These are phyloP conservation scores for Hordeum vulgare DNA, from an alignment of 176 grass and related monocot species.

Conservation along the genomic window MorexV3_pseudomolecules_assembly NC_058524.1:6627660-6628159, in stretches of 20 bases:
- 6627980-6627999: constrained; percentile 8
- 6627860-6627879: constrained; percentile 9
- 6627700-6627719: no score
- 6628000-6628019: constrained; percentile 23
- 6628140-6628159: background rate
- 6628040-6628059: constrained; percentile 29
- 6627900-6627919: constrained; percentile 23
- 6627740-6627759: constrained; percentile 78
- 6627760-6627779: constrained; percentile 49
- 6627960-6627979: background rate
- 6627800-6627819: constrained; percentile 51
- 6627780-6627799: constrained; percentile 47
- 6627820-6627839: constrained; percentile 18
- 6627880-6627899: constrained; percentile 11
- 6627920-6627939: background rate
- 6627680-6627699: no score
- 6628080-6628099: background rate
- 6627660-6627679: no score
- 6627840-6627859: background rate
- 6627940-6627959: constrained; percentile 35
- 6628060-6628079: background rate
- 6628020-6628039: constrained; percentile 40
- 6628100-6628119: constrained; percentile 44
- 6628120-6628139: constrained; percentile 27
- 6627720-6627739: background rate